Evolutionary conservation across 192 early-diverging fungal species (phyloP).

Genomic region (Rhizophagus sp.): DNA sequence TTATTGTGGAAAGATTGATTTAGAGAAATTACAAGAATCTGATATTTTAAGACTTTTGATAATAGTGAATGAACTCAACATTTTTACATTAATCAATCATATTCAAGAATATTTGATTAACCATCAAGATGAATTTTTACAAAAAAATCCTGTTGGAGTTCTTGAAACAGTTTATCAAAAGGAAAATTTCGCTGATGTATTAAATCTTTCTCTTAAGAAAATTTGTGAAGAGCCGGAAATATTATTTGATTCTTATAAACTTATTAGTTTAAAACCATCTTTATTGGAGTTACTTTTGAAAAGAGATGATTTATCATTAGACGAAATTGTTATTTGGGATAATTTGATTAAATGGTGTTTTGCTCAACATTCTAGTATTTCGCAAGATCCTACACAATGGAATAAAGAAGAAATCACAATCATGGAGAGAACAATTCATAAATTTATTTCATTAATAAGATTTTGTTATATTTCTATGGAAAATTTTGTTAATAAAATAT

Average conservation of each 20-base stretch:
- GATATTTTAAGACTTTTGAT: no score
- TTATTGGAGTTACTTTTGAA: background rate
- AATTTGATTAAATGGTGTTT: background rate
- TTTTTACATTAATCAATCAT: background rate
- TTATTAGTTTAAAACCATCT: background rate
- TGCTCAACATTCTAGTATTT: background rate
- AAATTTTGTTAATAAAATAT: no score
- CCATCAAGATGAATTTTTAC: background rate
- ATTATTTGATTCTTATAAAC: background rate
- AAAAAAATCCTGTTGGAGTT: background rate
- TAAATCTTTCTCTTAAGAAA: background rate
- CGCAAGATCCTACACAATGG: background rate
- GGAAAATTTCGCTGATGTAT: no score
- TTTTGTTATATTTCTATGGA: no score
- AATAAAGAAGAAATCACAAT: background rate
- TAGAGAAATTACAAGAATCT: no score
- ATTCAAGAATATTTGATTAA: no score
- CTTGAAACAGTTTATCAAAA: no score
- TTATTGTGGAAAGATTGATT: no score
- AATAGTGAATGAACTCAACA: background rate
- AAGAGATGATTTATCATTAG: background rate
- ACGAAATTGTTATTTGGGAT: background rate
- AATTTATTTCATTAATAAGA: no score
- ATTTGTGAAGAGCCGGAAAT: background rate
- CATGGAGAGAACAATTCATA: no score